phyloP scores from a whole-genome alignment of 2,329 filamentous ascomycete genomes.

The Curvularia sp. region DNA sequence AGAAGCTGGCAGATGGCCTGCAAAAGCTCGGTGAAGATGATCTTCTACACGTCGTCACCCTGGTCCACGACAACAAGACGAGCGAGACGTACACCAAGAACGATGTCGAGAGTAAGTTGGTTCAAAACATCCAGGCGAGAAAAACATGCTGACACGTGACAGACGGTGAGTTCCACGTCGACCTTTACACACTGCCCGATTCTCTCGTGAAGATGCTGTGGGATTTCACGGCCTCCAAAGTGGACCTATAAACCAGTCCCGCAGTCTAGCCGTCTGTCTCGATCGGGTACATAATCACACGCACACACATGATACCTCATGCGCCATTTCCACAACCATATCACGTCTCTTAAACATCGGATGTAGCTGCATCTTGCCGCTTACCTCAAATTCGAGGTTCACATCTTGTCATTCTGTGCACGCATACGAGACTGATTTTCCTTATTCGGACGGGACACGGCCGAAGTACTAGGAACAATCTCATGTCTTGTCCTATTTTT shows the following conservation, averaged over 20 bases:
- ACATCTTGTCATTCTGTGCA: background rate
- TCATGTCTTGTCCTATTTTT: background rate
- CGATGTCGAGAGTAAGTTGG: constrained; percentile 85
- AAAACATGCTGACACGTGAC: constrained; percentile 29
- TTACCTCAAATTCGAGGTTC: background rate
- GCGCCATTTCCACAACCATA: constrained; percentile 2
- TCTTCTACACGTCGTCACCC: constrained; percentile 90
- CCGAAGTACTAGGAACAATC: background rate
- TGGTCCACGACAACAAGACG: constrained; percentile 97
- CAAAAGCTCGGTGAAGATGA: constrained; percentile 92
- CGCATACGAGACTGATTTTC: background rate
- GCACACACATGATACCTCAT: background rate
- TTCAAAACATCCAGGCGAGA: no score
- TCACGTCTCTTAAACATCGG: background rate
- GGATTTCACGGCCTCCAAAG: constrained; percentile 71
- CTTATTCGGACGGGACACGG: background rate
- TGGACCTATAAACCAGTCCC: constrained; percentile 37
- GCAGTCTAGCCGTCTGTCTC: background rate
- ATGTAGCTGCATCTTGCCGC: constrained; percentile 1
- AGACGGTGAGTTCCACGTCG: constrained; percentile 98
- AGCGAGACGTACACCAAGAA: constrained; percentile 96
- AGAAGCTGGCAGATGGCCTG: constrained; percentile 92
- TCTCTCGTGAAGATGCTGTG: constrained; percentile 89
- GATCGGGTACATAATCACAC: background rate
- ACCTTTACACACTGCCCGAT: constrained; percentile 96